These are phyloP conservation scores for Bretziella fagacearum DNA, from an alignment of 2,329 filamentous ascomycete genomes.

Conservation along the genomic window DNA sequence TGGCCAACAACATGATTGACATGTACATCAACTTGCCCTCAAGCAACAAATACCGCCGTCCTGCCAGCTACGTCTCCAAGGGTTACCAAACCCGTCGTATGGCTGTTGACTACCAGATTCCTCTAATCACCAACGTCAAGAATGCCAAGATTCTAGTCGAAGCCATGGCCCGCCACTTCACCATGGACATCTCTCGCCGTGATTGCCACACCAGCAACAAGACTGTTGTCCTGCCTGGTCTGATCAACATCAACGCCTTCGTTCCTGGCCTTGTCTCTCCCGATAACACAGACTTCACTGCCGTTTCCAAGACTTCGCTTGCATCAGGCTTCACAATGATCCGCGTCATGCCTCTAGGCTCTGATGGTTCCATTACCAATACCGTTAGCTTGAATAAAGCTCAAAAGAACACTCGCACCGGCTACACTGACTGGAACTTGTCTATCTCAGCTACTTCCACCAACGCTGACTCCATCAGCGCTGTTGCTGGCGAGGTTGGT, in stretches of 20 bases:
- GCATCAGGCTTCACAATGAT: constrained; percentile 66
- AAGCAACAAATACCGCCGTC: constrained; percentile 89
- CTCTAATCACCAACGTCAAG: constrained; percentile 96
- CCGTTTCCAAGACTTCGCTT: constrained; percentile 56
- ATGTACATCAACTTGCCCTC: constrained; percentile 99
- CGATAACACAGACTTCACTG: constrained; percentile 49
- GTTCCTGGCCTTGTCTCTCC: constrained; percentile 53
- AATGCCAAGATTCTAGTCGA: constrained; percentile 96
- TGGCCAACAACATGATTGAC: constrained; percentile 96
- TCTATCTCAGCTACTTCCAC: constrained; percentile 56
- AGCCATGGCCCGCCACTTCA: constrained; percentile 77
- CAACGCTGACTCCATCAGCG: constrained; percentile 59
- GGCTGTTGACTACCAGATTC: constrained; percentile 95
- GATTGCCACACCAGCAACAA: constrained; percentile 87
- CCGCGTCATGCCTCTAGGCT: constrained; percentile 57
- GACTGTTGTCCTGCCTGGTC: constrained; percentile 53
- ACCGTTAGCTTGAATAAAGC: constrained; percentile 52
- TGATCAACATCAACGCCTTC: constrained; percentile 67
- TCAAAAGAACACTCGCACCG: constrained; percentile 51
- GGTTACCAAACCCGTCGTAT: constrained; percentile 93
- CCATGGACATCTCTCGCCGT: constrained; percentile 63
- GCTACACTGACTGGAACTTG: constrained; percentile 64
- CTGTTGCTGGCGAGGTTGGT: constrained; percentile 56
- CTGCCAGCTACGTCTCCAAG: constrained; percentile 96
- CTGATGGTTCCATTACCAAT: constrained; percentile 57